Conservation (phyloP, 352 stramenopile species). For the Nothophytophthora sp. region DNA sequence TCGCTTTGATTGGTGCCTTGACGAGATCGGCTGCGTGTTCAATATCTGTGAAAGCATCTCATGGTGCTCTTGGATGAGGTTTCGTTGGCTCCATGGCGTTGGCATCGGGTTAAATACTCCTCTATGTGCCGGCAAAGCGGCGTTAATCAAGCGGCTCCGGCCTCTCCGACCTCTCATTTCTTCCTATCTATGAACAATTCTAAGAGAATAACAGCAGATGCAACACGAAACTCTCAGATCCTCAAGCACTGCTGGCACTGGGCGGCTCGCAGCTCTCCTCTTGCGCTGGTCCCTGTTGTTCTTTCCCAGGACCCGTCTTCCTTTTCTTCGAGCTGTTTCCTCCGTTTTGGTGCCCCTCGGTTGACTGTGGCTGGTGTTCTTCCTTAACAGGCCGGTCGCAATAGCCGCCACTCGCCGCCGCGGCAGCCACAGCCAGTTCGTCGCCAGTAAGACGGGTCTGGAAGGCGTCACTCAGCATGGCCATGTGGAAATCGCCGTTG, state of each 20-base stretch:
- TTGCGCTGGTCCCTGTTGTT: no score
- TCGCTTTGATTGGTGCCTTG: no score
- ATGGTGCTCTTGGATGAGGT: no score
- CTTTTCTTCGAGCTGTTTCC: constrained; percentile 22
- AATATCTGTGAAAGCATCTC: no score
- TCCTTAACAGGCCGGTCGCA: constrained; percentile 6
- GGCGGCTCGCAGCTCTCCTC: constrained; percentile 1
- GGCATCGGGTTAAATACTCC: constrained; percentile 24
- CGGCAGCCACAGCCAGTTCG: constrained; percentile 8
- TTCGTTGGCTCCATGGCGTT: constrained; percentile 9
- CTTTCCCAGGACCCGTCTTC: constrained; percentile 17
- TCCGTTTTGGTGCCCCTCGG: no score
- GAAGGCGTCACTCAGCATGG: constrained; percentile 42
- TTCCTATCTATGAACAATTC: no score
- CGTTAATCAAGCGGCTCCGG: no score
- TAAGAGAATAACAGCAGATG: no score
- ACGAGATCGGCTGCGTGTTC: no score
- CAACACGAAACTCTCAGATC: no score
- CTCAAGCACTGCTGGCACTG: background rate
- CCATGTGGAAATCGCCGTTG: constrained; percentile 52
- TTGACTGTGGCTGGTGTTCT: constrained; percentile 19
- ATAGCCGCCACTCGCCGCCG: constrained; percentile 22
- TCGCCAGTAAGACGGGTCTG: constrained; percentile 23
- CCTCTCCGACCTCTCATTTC: no score
- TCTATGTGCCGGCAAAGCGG: constrained; percentile 24